Evolutionary conservation across 1,139 yeast genomes (phyloP).

Genomic region (Protomyces inundatus): DNA sequence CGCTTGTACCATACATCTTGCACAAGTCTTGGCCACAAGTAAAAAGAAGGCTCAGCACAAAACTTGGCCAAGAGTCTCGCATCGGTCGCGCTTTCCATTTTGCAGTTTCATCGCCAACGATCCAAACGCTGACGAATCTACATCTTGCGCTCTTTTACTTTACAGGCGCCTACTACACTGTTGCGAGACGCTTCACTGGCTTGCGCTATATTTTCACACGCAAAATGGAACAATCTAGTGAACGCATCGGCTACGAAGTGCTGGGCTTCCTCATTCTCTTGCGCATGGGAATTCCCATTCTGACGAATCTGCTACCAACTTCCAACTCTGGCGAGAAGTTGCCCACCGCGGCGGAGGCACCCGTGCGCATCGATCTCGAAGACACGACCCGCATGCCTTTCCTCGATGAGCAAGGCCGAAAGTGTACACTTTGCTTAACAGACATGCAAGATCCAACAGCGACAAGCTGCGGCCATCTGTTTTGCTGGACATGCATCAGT

Average conservation of each 20-base stretch:
- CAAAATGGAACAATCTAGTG: slow-evolving; percentile 32
- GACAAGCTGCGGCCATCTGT: slow-evolving; percentile 86
- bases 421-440: slow-evolving; percentile 78
- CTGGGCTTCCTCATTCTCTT: slow-evolving; percentile 65
- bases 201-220: slow-evolving; percentile 58
- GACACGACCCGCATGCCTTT: slow-evolving; percentile 58
- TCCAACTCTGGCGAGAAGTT: neutral
- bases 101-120: neutral
- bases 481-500: slow-evolving; percentile 85
- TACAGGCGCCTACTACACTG: slow-evolving; percentile 69
- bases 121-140: slow-evolving; percentile 35
- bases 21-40: slow-evolving; percentile 25
- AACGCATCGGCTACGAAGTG: slow-evolving; percentile 62
- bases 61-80: neutral
- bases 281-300: slow-evolving; percentile 49
- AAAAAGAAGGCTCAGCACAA: neutral
- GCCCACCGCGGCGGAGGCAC: neutral
- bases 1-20: slow-evolving; percentile 30
- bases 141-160: slow-evolving; percentile 81
- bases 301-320: slow-evolving; percentile 34
- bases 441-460: slow-evolving; percentile 77
- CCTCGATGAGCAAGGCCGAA: slow-evolving; percentile 63
- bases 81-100: neutral
- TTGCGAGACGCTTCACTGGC: slow-evolving; percentile 73
- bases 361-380: slow-evolving; percentile 47